Evolutionary conservation across 306 rosid genomes (phyloP).

Genomic region (Glycine tomentella): DNA sequence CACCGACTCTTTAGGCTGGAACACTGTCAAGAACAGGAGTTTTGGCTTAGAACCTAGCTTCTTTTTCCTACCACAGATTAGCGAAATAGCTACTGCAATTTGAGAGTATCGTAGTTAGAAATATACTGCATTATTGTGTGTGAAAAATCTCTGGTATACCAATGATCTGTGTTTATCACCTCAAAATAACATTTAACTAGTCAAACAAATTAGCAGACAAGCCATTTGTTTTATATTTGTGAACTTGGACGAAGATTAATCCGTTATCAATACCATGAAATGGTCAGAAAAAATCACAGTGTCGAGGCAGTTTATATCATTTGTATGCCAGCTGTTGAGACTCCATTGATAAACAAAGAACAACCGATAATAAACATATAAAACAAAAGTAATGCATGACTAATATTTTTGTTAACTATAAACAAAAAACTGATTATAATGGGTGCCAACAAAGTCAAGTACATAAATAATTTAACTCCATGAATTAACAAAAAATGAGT

Average conservation of each 20-base stretch:
- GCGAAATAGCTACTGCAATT: neutral
- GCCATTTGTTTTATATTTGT: neutral
- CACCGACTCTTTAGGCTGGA: neutral
- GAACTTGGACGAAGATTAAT: neutral
- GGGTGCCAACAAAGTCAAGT: neutral
- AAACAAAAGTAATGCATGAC: slow-evolving; percentile 6
- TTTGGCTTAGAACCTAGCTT: slow-evolving; percentile 62
- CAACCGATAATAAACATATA: neutral
- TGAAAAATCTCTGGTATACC: neutral
- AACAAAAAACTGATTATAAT: neutral
- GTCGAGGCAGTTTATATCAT: neutral
- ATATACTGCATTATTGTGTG: too few relatives aligned
- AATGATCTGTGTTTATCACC: neutral
- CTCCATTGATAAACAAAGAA: neutral
- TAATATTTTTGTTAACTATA: slow-evolving; percentile 12
- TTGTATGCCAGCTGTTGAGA: slow-evolving; percentile 4
- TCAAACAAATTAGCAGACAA: neutral
- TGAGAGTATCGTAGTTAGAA: neutral
- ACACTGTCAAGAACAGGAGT: slow-evolving; percentile 55
- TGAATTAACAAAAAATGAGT: slow-evolving; percentile 14
- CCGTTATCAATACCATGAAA: neutral
- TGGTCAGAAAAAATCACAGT: neutral
- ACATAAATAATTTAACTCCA: slow-evolving; percentile 9
- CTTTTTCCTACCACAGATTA: slow-evolving; percentile 30
- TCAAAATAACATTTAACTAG: neutral